These are phyloP conservation scores for Trichoderma sp. DNA, from an alignment of 2,329 filamentous ascomycete species.

Conservation along the genomic window DNA sequence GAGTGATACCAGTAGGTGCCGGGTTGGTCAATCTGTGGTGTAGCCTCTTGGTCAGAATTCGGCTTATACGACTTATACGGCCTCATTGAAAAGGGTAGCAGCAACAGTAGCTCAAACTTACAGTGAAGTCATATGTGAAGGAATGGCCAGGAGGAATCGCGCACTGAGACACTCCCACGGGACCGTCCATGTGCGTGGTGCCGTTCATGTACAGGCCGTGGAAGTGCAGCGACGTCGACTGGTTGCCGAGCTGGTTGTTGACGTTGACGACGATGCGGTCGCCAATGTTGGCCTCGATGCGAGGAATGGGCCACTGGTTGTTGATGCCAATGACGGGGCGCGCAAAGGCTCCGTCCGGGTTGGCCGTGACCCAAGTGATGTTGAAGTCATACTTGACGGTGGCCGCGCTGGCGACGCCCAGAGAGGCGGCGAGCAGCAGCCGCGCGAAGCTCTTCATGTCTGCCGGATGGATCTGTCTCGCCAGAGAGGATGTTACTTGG, in stretches of 20 bases:
- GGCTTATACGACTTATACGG: background rate
- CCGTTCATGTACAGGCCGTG: constrained; percentile 73
- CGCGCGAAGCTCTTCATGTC: constrained; percentile 31
- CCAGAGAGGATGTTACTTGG: background rate
- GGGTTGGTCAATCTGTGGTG: constrained; percentile 59
- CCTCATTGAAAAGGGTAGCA: background rate
- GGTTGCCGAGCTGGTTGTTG: constrained; percentile 62
- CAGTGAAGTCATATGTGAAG: constrained; percentile 71
- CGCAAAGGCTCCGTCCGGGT: constrained; percentile 68
- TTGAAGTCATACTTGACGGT: constrained; percentile 66
- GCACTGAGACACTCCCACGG: constrained; percentile 67
- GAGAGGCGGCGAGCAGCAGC: constrained; percentile 30
- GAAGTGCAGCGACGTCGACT: constrained; percentile 66
- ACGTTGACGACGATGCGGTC: constrained; percentile 63
- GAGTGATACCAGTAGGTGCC: constrained; percentile 83
- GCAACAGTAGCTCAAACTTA: constrained; percentile 37
- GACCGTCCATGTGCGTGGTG: constrained; percentile 71
- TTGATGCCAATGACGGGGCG: constrained; percentile 78
- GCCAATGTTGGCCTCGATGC: constrained; percentile 63
- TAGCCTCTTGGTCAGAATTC: background rate
- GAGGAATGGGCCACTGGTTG: constrained; percentile 71
- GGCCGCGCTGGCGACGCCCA: constrained; percentile 35
- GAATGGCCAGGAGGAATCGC: constrained; percentile 63
- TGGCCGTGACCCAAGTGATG: constrained; percentile 69
- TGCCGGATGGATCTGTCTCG: background rate